Evolutionary conservation across 345 rosid genomes (phyloP).

Genomic region (Citrus sinensis): DNA sequence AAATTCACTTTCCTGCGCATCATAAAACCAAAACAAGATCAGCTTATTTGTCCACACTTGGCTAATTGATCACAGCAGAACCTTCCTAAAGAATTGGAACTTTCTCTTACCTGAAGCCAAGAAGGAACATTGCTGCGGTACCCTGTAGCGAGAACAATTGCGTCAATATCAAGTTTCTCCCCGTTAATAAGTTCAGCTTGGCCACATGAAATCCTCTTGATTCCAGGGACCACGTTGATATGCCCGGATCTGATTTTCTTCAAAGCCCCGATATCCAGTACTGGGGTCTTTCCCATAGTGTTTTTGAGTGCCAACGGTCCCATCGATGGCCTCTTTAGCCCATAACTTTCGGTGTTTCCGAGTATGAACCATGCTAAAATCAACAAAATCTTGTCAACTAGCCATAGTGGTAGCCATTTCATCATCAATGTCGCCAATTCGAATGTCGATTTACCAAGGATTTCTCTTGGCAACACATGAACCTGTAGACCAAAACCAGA

Average conservation of each 20-base stretch:
- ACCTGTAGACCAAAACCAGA: slow-evolving; percentile 31
- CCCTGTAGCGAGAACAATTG: slow-evolving; percentile 75
- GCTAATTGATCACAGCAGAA: neutral
- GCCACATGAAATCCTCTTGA: slow-evolving; percentile 47
- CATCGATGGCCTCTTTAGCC: slow-evolving; percentile 59
- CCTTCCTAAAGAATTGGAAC: slow-evolving; percentile 2
- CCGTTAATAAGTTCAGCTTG: slow-evolving; percentile 67
- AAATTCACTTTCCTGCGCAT: slow-evolving; percentile 65
- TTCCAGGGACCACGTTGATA: slow-evolving; percentile 69
- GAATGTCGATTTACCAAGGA: slow-evolving; percentile 61
- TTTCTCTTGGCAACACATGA: slow-evolving; percentile 66
- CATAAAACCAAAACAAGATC: slow-evolving; percentile 17
- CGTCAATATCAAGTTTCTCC: slow-evolving; percentile 45
- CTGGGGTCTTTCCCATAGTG: slow-evolving; percentile 67
- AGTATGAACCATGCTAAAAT: slow-evolving; percentile 49
- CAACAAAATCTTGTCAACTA: slow-evolving; percentile 64
- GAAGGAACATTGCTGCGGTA: slow-evolving; percentile 40
- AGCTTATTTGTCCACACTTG: slow-evolving; percentile 7
- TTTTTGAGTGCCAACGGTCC: slow-evolving; percentile 73
- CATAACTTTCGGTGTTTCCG: slow-evolving; percentile 53
- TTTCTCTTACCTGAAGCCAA: slow-evolving; percentile 69
- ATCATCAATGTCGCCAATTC: slow-evolving; percentile 50
- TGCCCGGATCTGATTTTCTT: slow-evolving; percentile 63
- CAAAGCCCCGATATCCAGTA: slow-evolving; percentile 73
- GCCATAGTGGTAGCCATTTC: slow-evolving; percentile 76